phyloP scores from a whole-genome alignment of 306 rosid genomes.

The Malus fusca region DNA sequence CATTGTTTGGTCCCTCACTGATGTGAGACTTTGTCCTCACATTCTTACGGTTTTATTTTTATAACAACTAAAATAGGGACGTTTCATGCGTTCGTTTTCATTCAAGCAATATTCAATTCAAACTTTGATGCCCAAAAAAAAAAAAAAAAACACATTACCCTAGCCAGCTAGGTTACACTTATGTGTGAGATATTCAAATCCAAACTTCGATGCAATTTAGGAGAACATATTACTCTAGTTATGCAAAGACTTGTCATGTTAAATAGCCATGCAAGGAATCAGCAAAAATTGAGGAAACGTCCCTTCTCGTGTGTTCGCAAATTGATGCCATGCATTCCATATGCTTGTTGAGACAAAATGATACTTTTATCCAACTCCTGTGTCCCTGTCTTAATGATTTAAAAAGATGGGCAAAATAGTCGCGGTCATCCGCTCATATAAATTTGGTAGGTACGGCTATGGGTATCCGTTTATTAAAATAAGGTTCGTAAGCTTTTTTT shows the following conservation, averaged over 20 bases:
- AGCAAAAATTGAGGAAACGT: not conserved
- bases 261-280: not conserved
- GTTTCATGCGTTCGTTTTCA: not conserved
- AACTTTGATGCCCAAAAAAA: too few species aligned
- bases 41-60: not conserved
- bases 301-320: not conserved
- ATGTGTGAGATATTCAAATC: too few species aligned
- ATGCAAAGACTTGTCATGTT: not conserved
- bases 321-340: not conserved
- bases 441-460: too few species aligned
- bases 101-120: not conserved
- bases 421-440: too few species aligned
- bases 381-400: not conserved
- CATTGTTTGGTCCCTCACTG: too few species aligned
- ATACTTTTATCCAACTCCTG: not conserved
- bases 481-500: not conserved
- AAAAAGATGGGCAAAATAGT: too few species aligned
- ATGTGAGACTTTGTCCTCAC: too few species aligned
- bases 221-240: too few species aligned
- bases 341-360: not conserved
- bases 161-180: too few species aligned
- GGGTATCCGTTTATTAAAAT: too few species aligned
- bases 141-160: not conserved
- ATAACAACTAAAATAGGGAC: not conserved
- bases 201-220: too few species aligned